These are phyloP conservation scores for Termitomyces bulborhizus DNA, from an alignment of 768 basidiomycete genomes.

Conservation along the genomic window DNA sequence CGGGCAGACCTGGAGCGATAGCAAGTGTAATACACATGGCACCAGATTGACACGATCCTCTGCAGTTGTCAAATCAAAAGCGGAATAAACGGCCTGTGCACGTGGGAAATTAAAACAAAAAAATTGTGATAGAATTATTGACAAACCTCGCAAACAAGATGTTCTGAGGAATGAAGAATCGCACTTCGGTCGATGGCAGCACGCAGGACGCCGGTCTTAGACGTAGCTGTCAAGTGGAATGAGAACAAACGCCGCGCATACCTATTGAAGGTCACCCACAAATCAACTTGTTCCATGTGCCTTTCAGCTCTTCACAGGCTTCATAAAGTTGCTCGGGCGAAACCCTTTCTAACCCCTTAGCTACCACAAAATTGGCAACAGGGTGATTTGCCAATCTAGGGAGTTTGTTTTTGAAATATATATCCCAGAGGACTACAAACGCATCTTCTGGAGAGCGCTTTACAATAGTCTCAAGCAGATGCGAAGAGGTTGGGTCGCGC, in stretches of 20 bases:
- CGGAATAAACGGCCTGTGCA: slow-evolving; percentile 49
- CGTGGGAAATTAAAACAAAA: slow-evolving; percentile 4
- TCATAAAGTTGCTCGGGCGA: slow-evolving; percentile 47
- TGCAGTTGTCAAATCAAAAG: slow-evolving; percentile 47
- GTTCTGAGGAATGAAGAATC: slow-evolving; percentile 38
- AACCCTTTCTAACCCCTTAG: slow-evolving; percentile 66
- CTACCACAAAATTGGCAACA: slow-evolving; percentile 90
- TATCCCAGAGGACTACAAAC: slow-evolving; percentile 67
- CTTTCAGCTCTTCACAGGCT: slow-evolving; percentile 54
- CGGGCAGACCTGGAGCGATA: slow-evolving; percentile 39
- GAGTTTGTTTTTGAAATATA: slow-evolving; percentile 74
- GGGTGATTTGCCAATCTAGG: slow-evolving; percentile 75
- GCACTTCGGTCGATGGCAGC: slow-evolving; percentile 67
- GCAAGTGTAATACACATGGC: slow-evolving; percentile 58
- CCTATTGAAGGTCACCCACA: slow-evolving; percentile 42
- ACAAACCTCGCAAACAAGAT: slow-evolving; percentile 52
- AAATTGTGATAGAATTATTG: not conserved
- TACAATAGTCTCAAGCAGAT: slow-evolving; percentile 81
- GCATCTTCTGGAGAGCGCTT: slow-evolving; percentile 50
- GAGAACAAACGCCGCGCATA: not conserved
- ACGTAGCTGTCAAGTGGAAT: slow-evolving; percentile 40
- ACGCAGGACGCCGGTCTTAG: slow-evolving; percentile 73
- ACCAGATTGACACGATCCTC: slow-evolving; percentile 53
- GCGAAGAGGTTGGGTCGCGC: slow-evolving; percentile 83
- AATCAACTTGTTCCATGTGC: slow-evolving; percentile 55